Base-by-base conservation (phyloP, 768 basidiomycete species). In the Termitomyces sp. region DNA sequence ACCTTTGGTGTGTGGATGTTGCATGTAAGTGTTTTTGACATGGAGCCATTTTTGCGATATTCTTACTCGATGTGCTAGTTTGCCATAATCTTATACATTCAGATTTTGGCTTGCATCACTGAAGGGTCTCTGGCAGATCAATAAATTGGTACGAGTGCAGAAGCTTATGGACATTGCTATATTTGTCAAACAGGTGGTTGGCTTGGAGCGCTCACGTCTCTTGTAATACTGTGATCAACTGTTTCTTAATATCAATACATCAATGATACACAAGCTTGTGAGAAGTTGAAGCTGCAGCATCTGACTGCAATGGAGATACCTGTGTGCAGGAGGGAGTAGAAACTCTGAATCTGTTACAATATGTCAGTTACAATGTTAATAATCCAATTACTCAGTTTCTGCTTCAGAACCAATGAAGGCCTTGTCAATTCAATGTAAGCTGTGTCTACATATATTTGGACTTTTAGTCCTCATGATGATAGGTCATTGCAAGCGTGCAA, bases 121-220 rank as follows among this genome's bases (percentile, higher is more conserved):
- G 50, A 76, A 80, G 24, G 80, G 81, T 26, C 78, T 98, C 36
- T 86, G 85, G 56, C 83, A 90, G 20, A 77, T 98, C 46, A 88
- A 87, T 62, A n/a, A n/a, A n/a, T 76, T 94, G 53, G 88, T 92
- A 40, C 85, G 92, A 42, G 85, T 95, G 4, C 82, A 84, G 40
- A 87, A 87, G 65, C 70, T 96, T 61, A 96, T 93, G n/a, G 94
- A 95, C 72, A 84, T 90, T 65, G 90, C 86, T 6, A 74, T 95
- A 48, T 85, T 85, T 71, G 79, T 87, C 86, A 16, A 92, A 64
- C 84, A 92, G 70, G 82, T 77, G 36, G 74, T 68, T 30, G 76
- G 77, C 35, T 75, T 97, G 63, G 90, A 94, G 66, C 83, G 92
- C 26, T 77, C 96, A 48, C 88, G 96, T 66, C 72, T 98, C 38